Evolutionary conservation across 257 asterid genomes (phyloP).

Genomic region (Solanum ossicruentum): DNA sequence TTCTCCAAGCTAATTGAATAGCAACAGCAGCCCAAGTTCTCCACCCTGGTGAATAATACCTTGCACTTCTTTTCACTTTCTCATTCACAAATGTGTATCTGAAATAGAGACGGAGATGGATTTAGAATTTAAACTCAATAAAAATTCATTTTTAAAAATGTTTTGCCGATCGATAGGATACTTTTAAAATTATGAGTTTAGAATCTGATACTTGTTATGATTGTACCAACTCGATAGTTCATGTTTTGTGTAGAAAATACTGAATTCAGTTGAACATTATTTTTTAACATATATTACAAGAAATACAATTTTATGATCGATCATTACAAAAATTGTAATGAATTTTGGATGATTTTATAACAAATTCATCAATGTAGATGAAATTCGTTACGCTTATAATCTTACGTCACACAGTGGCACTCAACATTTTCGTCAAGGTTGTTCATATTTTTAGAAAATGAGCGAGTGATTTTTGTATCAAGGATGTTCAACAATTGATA

Average conservation of each 20-base stretch:
- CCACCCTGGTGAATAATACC: conserved; percentile 31
- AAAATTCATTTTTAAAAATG: background rate
- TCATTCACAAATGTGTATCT: conserved; percentile 14
- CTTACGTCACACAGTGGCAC: background rate
- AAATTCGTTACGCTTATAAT: background rate
- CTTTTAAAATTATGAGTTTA: background rate
- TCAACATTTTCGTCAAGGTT: too few species aligned
- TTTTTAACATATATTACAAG: background rate
- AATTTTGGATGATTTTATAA: background rate
- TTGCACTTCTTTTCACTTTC: conserved; percentile 13
- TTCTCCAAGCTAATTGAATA: conserved; percentile 26
- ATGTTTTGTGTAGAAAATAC: background rate
- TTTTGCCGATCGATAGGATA: background rate
- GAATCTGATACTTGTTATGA: background rate
- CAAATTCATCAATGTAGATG: background rate
- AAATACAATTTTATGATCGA: background rate
- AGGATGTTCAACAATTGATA: too few species aligned
- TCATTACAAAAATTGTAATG: background rate
- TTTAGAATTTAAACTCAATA: background rate
- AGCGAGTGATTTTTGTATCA: too few species aligned
- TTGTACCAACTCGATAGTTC: background rate
- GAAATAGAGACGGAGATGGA: background rate
- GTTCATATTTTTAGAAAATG: too few species aligned
- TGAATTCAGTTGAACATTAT: background rate
- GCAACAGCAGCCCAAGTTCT: conserved; percentile 33